Conservation (phyloP, 2,329 filamentous ascomycete species). For the Pseudogymnoascus sp. region DNA sequence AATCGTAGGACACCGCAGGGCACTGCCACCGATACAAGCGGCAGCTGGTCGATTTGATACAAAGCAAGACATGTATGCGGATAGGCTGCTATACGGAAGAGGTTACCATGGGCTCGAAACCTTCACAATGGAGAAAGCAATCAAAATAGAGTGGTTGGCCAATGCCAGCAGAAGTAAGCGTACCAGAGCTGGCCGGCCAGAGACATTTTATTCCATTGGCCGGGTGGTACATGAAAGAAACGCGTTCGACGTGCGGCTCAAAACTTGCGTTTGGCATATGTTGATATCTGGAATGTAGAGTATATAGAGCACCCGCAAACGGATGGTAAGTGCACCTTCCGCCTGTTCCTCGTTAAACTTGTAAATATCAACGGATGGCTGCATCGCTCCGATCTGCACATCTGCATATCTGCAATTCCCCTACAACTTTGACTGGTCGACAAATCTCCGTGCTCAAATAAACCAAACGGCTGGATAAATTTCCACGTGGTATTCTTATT, state of each 20-base stretch:
- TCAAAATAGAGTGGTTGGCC: not conserved
- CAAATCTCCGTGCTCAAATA: not conserved
- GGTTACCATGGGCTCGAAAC: not conserved
- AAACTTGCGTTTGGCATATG: not conserved
- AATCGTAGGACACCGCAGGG: not conserved
- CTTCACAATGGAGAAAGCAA: not conserved
- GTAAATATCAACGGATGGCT: slow-evolving; percentile 3
- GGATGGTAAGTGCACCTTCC: not conserved
- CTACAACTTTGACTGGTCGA: not conserved
- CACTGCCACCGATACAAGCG: not conserved
- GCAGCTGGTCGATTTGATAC: not conserved
- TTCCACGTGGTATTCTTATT: slow-evolving; percentile 8
- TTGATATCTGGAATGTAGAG: not conserved
- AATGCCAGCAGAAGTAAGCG: not conserved
- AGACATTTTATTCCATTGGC: not conserved
- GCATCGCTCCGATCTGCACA: not conserved
- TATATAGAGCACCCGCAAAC: slow-evolving; percentile 1
- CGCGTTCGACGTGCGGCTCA: not conserved
- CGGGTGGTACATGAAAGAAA: not conserved
- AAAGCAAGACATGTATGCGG: not conserved
- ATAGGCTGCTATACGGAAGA: not conserved
- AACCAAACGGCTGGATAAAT: not conserved
- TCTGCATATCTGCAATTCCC: not conserved
- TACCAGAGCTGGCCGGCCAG: not conserved
- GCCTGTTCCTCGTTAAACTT: not conserved